A percentile compares a stretch with the other conserved stretches of the same genome.
phyloP scores from a whole-genome alignment of 208 protist genomes.

The Herpetomonas samuelpessoai region DNA sequence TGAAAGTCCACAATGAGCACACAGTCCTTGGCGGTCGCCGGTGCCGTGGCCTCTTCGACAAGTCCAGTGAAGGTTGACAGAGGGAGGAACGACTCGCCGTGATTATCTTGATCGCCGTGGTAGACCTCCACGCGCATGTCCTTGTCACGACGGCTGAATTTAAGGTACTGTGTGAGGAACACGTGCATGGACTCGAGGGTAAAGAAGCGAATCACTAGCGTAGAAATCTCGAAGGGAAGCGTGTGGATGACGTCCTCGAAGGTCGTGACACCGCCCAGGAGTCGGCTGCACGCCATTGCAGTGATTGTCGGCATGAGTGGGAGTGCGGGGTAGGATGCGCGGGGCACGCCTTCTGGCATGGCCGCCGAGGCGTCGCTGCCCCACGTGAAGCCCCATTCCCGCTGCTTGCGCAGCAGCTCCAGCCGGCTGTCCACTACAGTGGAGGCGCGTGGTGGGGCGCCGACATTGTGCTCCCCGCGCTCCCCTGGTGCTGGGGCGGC shows the following conservation, averaged over 20 bases:
- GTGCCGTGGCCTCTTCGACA: constrained; percentile 25
- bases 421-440: constrained; percentile 66
- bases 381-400: constrained; percentile 16
- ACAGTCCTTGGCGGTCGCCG: constrained; percentile 15
- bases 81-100: constrained; percentile 26
- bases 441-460: constrained; percentile 45
- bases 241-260: constrained; percentile 78
- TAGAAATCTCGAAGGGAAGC: constrained; percentile 72
- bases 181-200: constrained; percentile 77
- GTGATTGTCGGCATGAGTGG: constrained; percentile 80
- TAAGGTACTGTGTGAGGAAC: constrained; percentile 61
- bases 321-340: constrained; percentile 56
- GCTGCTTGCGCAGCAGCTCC: constrained; percentile 57
- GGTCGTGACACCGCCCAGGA: constrained; percentile 55
- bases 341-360: not conserved
- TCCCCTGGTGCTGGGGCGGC: not conserved
- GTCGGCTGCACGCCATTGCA: constrained; percentile 57
- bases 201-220: constrained; percentile 72
- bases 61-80: constrained; percentile 49
- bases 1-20: constrained; percentile 69
- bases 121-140: constrained; percentile 42
- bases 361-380: not conserved
- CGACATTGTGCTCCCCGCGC: constrained; percentile 25
- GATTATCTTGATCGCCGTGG: constrained; percentile 48
- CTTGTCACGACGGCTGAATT: constrained; percentile 25